phyloP scores from a whole-genome alignment of 2,329 filamentous ascomycete genomes.

The Myriosclerotinia duriaeana region DNA sequence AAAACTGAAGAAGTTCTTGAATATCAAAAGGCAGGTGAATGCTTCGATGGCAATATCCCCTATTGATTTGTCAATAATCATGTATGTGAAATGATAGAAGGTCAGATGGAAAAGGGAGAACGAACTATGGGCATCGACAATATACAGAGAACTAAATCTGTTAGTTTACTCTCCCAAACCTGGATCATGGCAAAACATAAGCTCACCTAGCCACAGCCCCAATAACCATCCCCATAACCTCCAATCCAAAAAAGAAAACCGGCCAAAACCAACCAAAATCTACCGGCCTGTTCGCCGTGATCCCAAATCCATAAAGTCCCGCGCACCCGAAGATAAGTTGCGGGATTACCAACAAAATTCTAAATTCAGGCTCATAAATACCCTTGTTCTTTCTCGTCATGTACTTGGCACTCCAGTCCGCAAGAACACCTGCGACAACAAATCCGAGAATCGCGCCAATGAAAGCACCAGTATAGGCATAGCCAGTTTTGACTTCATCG shows the following conservation, averaged over 20 bases:
- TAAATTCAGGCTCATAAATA: constrained; percentile 88
- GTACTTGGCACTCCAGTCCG: constrained; percentile 68
- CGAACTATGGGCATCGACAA: constrained; percentile 88
- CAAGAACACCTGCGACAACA: constrained; percentile 67
- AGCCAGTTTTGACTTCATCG: constrained; percentile 77
- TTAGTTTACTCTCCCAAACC: background rate
- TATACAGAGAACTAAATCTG: constrained; percentile 59
- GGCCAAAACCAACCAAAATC: constrained; percentile 68
- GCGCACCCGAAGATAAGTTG: constrained; percentile 75
- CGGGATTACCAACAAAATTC: constrained; percentile 77
- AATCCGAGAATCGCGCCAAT: constrained; percentile 80
- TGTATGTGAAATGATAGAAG: background rate
- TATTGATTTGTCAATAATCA: constrained; percentile 38
- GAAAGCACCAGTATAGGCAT: constrained; percentile 83
- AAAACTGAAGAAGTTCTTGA: constrained; percentile 94
- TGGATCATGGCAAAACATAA: background rate
- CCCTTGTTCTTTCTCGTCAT: constrained; percentile 76
- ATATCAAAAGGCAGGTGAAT: constrained; percentile 85
- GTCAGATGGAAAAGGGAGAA: constrained; percentile 31
- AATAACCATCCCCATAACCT: constrained; percentile 88
- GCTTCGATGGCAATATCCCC: constrained; percentile 80
- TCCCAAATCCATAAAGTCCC: constrained; percentile 82
- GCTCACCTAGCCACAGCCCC: constrained; percentile 76
- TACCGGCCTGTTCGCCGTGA: constrained; percentile 63
- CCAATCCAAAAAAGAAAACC: constrained; percentile 79